phyloP scores from a whole-genome alignment of 1,284 basidiomycete genomes.

The Austropuccinia psidii region DNA sequence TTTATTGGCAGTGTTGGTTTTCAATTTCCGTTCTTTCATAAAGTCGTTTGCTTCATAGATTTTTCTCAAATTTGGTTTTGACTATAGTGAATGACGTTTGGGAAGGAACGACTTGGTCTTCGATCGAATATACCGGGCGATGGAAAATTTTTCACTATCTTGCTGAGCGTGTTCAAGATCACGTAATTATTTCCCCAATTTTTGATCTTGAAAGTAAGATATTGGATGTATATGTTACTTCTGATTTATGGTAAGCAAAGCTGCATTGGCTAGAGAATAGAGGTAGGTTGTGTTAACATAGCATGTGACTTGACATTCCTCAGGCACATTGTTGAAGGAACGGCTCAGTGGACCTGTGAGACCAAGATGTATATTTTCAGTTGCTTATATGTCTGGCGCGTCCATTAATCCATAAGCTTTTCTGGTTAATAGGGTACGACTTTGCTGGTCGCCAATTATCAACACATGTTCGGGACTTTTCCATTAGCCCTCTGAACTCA shows the following conservation, averaged over 20 bases:
- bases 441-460: conserved; percentile 53
- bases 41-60: background rate
- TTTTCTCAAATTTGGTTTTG: conserved; percentile 26
- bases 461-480: conserved; percentile 50
- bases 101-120: conserved; percentile 59
- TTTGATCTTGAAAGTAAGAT: conserved; percentile 52
- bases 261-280: no score
- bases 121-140: conserved; percentile 57
- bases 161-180: conserved; percentile 52
- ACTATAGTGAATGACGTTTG: conserved; percentile 63
- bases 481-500: conserved; percentile 54
- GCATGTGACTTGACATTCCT: background rate
- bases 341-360: conserved; percentile 54
- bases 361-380: background rate
- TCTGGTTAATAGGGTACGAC: conserved; percentile 50
- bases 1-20: conserved; percentile 40
- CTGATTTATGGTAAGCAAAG: conserved; percentile 50
- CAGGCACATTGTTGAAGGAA: conserved; percentile 52
- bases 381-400: no score
- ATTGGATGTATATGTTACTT: conserved; percentile 54
- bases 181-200: conserved; percentile 55
- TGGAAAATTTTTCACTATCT: conserved; percentile 60
- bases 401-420: background rate
- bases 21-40: background rate
- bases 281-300: no score